Conservation (phyloP, 345 rosid species). For the Corchorus capsularis region DNA sequence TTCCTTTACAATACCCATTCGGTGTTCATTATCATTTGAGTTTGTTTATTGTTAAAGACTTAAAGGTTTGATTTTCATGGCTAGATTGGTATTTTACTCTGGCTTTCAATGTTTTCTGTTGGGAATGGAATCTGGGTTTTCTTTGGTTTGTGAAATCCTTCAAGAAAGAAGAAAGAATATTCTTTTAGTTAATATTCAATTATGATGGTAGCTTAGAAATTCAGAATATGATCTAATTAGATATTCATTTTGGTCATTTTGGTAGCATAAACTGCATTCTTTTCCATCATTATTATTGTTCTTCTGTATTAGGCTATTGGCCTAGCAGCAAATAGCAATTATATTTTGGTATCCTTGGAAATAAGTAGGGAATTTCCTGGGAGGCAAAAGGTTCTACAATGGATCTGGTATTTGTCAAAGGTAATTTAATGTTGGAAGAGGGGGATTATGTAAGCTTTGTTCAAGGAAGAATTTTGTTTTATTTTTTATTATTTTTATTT, state of each 20-base stretch:
- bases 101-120: neutral
- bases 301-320: neutral
- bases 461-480: neutral
- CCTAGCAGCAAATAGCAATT: no score
- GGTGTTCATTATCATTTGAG: no score
- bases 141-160: neutral
- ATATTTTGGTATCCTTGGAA: neutral
- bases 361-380: neutral
- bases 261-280: neutral
- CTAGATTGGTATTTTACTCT: neutral
- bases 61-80: neutral
- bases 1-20: neutral
- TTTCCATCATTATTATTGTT: neutral
- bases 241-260: neutral
- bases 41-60: neutral
- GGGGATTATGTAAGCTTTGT: neutral
- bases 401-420: conserved; percentile 3
- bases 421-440: neutral
- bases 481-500: neutral
- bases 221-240: neutral
- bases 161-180: neutral
- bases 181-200: neutral
- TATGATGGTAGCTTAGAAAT: neutral
- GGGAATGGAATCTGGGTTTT: neutral
- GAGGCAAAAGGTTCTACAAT: neutral